A percentile compares a stretch with the other conserved stretches of the same genome.
Conservation (phyloP, 2,329 filamentous ascomycete genomes). For the Cytospora schulzeri region DNA sequence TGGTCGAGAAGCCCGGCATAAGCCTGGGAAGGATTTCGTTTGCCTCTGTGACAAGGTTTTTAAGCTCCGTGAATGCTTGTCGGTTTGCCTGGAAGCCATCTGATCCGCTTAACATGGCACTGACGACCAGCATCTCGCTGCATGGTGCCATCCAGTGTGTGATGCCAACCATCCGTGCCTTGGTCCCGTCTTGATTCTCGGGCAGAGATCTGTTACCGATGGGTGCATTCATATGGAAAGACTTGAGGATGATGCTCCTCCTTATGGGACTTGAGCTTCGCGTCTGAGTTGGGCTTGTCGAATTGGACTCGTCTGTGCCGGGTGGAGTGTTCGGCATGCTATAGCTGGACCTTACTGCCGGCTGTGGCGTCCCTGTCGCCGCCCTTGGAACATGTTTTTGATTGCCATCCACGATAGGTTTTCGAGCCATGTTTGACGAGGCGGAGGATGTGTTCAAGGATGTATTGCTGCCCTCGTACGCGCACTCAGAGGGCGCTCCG, state of each 20-base stretch:
- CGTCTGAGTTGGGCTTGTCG: too few species aligned
- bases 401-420: neutral
- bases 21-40: neutral
- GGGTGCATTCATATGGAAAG: neutral
- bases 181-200: neutral
- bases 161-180: conserved; percentile 27
- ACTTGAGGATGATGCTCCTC: conserved; percentile 5
- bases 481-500: conserved; percentile 23
- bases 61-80: conserved; percentile 28
- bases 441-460: neutral
- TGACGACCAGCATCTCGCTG: conserved; percentile 27
- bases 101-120: conserved; percentile 27
- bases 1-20: neutral
- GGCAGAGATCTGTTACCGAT: neutral
- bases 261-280: neutral
- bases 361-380: too few species aligned
- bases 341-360: too few species aligned
- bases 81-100: conserved; percentile 24
- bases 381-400: neutral
- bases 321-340: too few species aligned
- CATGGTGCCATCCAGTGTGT: conserved; percentile 31
- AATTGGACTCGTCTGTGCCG: too few species aligned
- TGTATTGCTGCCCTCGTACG: conserved; percentile 24
- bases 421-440: neutral
- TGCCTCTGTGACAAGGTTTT: conserved; percentile 14